These are phyloP conservation scores for Lichtheimia ornata DNA, from an alignment of 371 early-diverging fungal species.

Conservation along the genomic window DNA sequence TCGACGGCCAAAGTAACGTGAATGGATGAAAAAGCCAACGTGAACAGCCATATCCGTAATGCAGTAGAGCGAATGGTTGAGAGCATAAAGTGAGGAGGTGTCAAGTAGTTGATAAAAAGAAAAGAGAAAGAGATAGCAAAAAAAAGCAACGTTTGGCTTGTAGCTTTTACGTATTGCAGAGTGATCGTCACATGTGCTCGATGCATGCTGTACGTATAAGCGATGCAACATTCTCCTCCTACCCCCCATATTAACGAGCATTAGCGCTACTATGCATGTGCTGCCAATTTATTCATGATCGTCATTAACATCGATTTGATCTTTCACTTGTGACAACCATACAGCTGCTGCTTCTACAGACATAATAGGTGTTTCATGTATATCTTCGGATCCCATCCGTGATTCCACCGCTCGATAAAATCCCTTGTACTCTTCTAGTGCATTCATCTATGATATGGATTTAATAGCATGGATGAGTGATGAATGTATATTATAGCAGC, in stretches of 20 bases:
- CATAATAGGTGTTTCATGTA: slow-evolving; percentile 1
- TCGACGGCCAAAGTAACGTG: not conserved
- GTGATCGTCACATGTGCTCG: slow-evolving; percentile 1
- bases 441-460: slow-evolving; percentile 50
- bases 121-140: slow-evolving; percentile 10
- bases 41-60: not conserved
- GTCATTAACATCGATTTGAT: slow-evolving; percentile 2
- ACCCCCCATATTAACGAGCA: not conserved
- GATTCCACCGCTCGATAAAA: slow-evolving; percentile 42
- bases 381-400: not conserved
- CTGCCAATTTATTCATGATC: not conserved
- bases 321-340: slow-evolving; percentile 20
- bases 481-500: not conserved
- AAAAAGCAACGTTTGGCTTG: not conserved
- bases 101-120: slow-evolving; percentile 1
- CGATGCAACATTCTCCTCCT: not conserved
- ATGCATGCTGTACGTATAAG: not conserved
- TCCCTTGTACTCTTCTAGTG: slow-evolving; percentile 67
- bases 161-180: not conserved
- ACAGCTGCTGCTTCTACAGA: slow-evolving; percentile 17
- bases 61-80: not conserved
- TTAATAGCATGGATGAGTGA: slow-evolving; percentile 1
- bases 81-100: not conserved
- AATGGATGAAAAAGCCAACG: not conserved
- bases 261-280: not conserved